A percentile compares a stretch with the other conserved stretches of the same genome.
Evolutionary conservation across 306 rosid species (phyloP).

Genomic region (Erythrophleum fordii): DNA sequence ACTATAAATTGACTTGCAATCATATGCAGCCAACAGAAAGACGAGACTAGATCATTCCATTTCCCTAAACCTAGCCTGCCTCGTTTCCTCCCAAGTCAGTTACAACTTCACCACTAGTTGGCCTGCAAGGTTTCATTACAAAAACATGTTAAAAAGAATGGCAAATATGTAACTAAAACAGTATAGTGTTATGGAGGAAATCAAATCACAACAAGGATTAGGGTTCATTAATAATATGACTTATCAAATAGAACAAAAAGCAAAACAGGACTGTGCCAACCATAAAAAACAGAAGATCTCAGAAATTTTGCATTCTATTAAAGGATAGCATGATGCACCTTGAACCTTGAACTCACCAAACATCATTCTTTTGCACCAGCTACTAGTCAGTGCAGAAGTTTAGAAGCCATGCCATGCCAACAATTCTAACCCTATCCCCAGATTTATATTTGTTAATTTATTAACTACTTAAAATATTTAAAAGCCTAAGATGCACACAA

Average conservation of each 20-base stretch:
- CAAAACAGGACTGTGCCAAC: neutral
- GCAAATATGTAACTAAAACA: neutral
- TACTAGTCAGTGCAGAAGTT: constrained; percentile 20
- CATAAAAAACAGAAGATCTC: neutral
- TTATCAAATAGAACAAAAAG: constrained; percentile 12
- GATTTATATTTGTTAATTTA: neutral
- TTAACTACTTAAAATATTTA: neutral
- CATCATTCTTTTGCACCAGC: constrained; percentile 19
- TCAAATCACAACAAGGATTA: neutral
- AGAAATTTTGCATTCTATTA: neutral
- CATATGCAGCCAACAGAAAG: constrained; percentile 11
- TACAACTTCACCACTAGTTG: constrained; percentile 58
- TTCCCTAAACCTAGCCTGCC: constrained; percentile 35
- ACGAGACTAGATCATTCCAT: constrained; percentile 29
- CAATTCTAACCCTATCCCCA: constrained; percentile 16
- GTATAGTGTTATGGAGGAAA: neutral
- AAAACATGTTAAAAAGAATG: constrained; percentile 24
- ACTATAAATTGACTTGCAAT: constrained; percentile 35
- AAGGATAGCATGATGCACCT: constrained; percentile 5
- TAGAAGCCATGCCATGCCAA: constrained; percentile 13
- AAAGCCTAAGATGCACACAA: neutral
- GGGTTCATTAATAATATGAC: neutral
- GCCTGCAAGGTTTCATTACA: constrained; percentile 48
- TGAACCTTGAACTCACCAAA: constrained; percentile 23
- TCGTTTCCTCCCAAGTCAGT: constrained; percentile 20